Evolutionary conservation across 306 rosid species (phyloP).

Genomic region (Quercus aquifolioides): DNA sequence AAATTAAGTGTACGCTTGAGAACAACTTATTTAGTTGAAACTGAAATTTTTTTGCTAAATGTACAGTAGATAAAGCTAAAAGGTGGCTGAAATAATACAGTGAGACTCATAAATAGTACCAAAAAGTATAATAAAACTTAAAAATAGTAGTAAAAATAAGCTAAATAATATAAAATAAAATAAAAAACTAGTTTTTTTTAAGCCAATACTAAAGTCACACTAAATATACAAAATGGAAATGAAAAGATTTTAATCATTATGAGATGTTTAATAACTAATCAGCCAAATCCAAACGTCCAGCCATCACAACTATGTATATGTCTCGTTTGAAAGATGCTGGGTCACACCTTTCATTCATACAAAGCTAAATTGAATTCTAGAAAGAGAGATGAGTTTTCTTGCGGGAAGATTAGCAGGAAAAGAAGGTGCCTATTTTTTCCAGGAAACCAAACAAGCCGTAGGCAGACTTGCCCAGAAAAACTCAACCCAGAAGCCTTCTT

Average conservation of each 20-base stretch:
- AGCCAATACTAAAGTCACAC: too few species aligned
- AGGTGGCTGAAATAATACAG: fast-evolving
- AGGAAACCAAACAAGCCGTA: constrained; percentile 86
- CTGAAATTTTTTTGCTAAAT: fast-evolving
- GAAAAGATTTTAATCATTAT: too few species aligned
- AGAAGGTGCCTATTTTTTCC: constrained; percentile 85
- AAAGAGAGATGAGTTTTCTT: constrained; percentile 64
- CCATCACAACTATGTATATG: not conserved
- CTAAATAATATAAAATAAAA: too few species aligned
- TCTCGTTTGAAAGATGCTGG: not conserved
- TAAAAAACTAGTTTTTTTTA: too few species aligned
- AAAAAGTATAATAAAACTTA: fast-evolving
- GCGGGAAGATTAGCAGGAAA: constrained; percentile 85
- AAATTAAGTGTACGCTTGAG: fast-evolving
- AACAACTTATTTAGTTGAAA: too few species aligned
- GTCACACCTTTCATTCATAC: not conserved
- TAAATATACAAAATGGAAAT: too few species aligned
- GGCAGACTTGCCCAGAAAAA: constrained; percentile 48
- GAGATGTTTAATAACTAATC: too few species aligned
- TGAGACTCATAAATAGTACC: fast-evolving
- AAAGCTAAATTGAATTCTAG: not conserved
- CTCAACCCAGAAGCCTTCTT: constrained; percentile 21
- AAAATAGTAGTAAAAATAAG: too few species aligned
- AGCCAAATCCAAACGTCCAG: too few species aligned
- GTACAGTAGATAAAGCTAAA: fast-evolving